phyloP scores from a whole-genome alignment of 2,329 filamentous ascomycete species.

The Sclerotinia sclerotiorum region DNA sequence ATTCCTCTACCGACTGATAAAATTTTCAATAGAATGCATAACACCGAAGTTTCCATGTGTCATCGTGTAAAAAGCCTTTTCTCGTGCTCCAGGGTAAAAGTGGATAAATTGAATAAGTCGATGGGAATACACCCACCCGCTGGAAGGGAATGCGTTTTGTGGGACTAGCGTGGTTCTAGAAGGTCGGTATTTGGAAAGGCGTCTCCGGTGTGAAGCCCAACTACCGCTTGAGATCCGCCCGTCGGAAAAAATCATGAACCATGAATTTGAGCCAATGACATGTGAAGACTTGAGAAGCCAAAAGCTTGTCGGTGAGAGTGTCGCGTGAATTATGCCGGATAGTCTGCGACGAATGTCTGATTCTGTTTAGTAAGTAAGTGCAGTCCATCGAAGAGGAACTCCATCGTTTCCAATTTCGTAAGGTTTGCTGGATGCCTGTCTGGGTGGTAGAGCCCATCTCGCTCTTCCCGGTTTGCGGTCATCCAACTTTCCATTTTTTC shows the following conservation, averaged over 20 bases:
- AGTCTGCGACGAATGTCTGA: not conserved
- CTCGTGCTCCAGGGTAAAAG: conserved; percentile 14
- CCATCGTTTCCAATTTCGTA: conserved; percentile 60
- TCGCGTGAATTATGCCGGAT: not conserved
- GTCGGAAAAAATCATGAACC: not conserved
- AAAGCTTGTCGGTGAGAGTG: not conserved
- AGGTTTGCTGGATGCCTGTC: conserved; percentile 53
- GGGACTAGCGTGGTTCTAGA: conserved; percentile 16
- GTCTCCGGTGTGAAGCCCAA: conserved; percentile 6
- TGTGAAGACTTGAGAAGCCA: not conserved
- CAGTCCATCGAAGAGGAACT: conserved; percentile 59
- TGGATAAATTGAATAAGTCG: conserved; percentile 11
- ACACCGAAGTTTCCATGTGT: conserved; percentile 17
- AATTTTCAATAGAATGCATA: not conserved
- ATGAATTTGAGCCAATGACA: not conserved
- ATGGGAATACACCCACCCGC: not conserved
- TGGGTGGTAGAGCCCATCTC: conserved; percentile 67
- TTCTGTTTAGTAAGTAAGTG: conserved; percentile 34
- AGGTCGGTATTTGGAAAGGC: conserved; percentile 14
- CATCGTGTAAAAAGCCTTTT: conserved; percentile 17
- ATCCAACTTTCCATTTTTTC: conserved; percentile 64
- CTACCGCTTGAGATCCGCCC: conserved; percentile 13
- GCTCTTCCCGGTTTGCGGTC: conserved; percentile 65
- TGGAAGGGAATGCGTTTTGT: not conserved
- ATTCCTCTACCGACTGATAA: conserved; percentile 19